Evolutionary conservation across 2,329 filamentous ascomycete species (phyloP).

Genomic region (Penicillium sclerotiorum): DNA sequence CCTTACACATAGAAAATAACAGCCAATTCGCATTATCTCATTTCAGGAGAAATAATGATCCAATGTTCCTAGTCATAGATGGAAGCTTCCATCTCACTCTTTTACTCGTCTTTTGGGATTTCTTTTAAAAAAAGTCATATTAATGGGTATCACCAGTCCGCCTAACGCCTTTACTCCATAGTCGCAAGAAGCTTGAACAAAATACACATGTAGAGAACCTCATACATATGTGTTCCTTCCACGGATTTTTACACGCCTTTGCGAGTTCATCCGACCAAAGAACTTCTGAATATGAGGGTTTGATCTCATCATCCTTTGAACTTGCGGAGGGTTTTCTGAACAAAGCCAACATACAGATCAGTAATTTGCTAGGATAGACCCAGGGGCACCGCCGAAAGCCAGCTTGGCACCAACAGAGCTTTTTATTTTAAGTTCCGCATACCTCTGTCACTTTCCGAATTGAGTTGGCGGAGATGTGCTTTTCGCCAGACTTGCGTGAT

Average conservation of each 20-base stretch:
- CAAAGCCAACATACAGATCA: neutral
- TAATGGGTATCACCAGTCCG: slow-evolving; percentile 18
- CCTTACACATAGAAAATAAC: neutral
- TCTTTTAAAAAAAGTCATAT: no score
- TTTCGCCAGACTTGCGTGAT: slow-evolving; percentile 73
- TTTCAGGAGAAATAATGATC: no score
- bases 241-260: neutral
- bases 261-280: neutral
- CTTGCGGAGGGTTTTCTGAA: slow-evolving; percentile 65
- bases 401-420: neutral
- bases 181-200: neutral
- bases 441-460: slow-evolving; percentile 78
- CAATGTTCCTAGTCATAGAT: no score
- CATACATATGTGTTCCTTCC: no score
- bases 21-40: no score
- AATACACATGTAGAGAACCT: no score
- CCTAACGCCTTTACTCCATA: slow-evolving; percentile 16
- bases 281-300: neutral
- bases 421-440: no score
- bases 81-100: no score
- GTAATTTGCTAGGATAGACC: neutral
- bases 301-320: slow-evolving; percentile 62
- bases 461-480: slow-evolving; percentile 71
- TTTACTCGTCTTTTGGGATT: no score
- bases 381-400: neutral